A percentile compares a stretch with the other conserved stretches of the same genome.
Conservation (phyloP, 345 rosid genomes). For the Pugionium cornutum region DNA sequence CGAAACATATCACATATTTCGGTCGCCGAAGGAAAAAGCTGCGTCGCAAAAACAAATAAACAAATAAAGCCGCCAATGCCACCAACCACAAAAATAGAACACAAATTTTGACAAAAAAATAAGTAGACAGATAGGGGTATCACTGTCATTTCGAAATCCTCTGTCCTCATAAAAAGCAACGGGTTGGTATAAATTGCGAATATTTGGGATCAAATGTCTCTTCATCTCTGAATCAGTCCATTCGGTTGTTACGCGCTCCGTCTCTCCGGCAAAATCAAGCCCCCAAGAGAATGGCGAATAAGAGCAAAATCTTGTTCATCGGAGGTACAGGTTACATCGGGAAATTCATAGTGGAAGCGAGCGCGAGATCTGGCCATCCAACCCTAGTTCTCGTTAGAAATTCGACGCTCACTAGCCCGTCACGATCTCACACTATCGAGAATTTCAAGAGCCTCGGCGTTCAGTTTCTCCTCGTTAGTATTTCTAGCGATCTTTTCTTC, state of each 20-base stretch:
- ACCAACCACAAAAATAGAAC: too few relatives aligned
- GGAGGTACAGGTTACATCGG: conserved; percentile 45
- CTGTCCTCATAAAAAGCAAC: too few relatives aligned
- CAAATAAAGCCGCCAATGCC: too few relatives aligned
- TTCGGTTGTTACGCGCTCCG: not conserved
- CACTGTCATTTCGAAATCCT: too few relatives aligned
- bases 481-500: not conserved
- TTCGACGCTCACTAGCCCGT: conserved; percentile 38
- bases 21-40: too few relatives aligned
- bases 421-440: conserved; percentile 30
- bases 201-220: conserved; percentile 11
- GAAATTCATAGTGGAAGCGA: conserved; percentile 42
- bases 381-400: conserved; percentile 37
- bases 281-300: conserved; percentile 31
- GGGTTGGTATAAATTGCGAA: not conserved
- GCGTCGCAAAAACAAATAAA: too few relatives aligned
- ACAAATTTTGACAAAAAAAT: too few relatives aligned
- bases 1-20: too few relatives aligned
- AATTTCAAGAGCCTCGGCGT: conserved; percentile 41
- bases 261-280: not conserved
- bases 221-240: conserved; percentile 1
- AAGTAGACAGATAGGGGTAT: too few relatives aligned
- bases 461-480: conserved; percentile 40
- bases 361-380: conserved; percentile 41
- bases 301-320: conserved; percentile 43